Evolutionary conservation across 495 filamentous ascomycete species (phyloP).

Genomic region (Darksidea phi): DNA sequence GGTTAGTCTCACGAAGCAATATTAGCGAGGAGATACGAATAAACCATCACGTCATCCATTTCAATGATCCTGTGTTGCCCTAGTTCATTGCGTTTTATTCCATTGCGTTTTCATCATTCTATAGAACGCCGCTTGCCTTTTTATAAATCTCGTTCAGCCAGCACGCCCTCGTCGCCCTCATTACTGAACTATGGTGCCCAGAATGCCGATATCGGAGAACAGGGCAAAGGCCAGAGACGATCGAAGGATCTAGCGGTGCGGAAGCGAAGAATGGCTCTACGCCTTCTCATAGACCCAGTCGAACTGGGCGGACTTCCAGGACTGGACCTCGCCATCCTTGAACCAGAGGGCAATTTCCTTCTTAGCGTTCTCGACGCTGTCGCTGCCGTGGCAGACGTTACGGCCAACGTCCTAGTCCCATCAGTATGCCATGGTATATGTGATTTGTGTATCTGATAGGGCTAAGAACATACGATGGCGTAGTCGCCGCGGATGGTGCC

Average conservation of each 20-base stretch:
- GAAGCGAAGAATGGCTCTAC: slow-evolving; percentile 13
- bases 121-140: neutral
- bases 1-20: too few relatives aligned
- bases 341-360: slow-evolving; percentile 99
- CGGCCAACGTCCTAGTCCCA: slow-evolving; percentile 74
- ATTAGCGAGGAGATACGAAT: too few relatives aligned
- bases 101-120: neutral
- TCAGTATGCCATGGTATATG: too few relatives aligned
- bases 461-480: slow-evolving; percentile 35
- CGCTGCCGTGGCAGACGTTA: slow-evolving; percentile 99
- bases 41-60: neutral
- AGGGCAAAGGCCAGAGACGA: too few relatives aligned
- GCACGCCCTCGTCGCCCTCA: neutral
- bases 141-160: neutral
- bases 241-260: slow-evolving; percentile 1
- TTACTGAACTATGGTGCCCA: too few relatives aligned
- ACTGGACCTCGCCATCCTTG: slow-evolving; percentile 74
- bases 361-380: slow-evolving; percentile 96
- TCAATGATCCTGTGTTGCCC: neutral
- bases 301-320: slow-evolving; percentile 74
- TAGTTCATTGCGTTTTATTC: neutral
- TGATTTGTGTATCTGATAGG: too few relatives aligned
- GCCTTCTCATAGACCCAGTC: slow-evolving; percentile 95
- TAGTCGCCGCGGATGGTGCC: slow-evolving; percentile 96
- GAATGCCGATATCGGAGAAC: neutral